Conservation (phyloP, 345 rosid species). For the Salix dunnii region DNA sequence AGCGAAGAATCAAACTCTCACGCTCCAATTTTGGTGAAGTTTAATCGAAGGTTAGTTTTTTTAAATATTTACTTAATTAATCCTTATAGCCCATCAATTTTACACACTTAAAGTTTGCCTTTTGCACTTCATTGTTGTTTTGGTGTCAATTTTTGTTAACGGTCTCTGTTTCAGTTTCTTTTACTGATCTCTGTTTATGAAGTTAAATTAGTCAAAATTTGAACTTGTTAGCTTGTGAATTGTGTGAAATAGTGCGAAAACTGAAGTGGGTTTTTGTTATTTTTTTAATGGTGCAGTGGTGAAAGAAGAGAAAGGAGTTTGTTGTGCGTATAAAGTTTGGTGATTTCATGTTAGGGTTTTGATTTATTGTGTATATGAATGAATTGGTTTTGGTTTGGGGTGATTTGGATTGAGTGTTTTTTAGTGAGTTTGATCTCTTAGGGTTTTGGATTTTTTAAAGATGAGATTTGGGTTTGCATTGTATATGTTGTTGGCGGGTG, state of each 20-base stretch:
- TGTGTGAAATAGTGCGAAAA: constrained; percentile 22
- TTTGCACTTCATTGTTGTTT: constrained; percentile 39
- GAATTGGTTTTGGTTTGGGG: constrained; percentile 17
- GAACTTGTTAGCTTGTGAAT: constrained; percentile 33
- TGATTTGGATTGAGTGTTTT: constrained; percentile 26
- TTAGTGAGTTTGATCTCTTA: constrained; percentile 47
- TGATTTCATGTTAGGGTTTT: constrained; percentile 61
- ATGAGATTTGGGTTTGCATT: constrained; percentile 69
- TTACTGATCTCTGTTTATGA: constrained; percentile 50
- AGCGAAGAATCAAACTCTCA: background rate
- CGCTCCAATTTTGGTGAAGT: background rate
- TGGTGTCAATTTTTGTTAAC: constrained; percentile 3
- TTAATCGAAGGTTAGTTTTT: background rate
- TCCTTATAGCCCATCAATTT: background rate
- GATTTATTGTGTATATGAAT: constrained; percentile 26
- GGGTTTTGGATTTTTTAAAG: constrained; percentile 51
- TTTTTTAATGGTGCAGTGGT: constrained; percentile 42
- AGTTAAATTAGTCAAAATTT: constrained; percentile 39
- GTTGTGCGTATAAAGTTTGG: constrained; percentile 18
- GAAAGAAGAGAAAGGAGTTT: constrained; percentile 22
- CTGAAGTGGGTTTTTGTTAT: constrained; percentile 7
- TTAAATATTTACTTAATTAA: background rate
- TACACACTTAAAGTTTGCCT: constrained; percentile 20
- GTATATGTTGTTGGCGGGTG: constrained; percentile 32
- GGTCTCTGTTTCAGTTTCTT: constrained; percentile 38